phyloP scores from a whole-genome alignment of 306 rosid species.

The Sphenostylis stenocarpa region DNA sequence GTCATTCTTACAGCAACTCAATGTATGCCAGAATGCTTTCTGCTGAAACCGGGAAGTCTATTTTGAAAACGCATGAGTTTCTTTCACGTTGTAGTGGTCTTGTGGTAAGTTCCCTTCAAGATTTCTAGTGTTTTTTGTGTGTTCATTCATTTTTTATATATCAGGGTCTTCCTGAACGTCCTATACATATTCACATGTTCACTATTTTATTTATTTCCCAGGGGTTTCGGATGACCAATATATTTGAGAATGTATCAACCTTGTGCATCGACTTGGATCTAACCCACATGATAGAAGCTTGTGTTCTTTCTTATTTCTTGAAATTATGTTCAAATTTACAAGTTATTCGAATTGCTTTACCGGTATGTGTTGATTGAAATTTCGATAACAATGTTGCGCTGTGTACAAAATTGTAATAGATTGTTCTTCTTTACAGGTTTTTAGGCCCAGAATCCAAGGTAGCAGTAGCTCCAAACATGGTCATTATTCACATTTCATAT shows the following conservation, averaged over 20 bases:
- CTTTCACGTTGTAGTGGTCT: background rate
- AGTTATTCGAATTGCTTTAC: constrained; percentile 9
- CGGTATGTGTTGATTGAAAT: background rate
- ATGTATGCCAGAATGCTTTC: background rate
- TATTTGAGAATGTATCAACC: constrained; percentile 1
- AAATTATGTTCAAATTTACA: background rate
- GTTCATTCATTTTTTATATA: background rate
- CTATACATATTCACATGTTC: background rate
- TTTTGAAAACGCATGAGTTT: background rate
- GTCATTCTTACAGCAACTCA: background rate
- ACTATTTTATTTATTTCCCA: background rate
- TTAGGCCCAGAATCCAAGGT: background rate
- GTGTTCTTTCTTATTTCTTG: background rate
- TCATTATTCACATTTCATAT: background rate
- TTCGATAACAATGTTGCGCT: background rate
- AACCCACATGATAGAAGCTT: background rate
- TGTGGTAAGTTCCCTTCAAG: constrained; percentile 1
- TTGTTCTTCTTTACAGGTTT: background rate
- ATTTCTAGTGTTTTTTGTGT: background rate
- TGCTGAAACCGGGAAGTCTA: background rate
- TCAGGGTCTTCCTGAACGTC: too few species aligned
- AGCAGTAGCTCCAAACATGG: background rate
- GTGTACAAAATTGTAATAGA: background rate
- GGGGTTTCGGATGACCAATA: background rate
- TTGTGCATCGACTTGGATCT: constrained; percentile 26